Percentiles rank a stretch among this genome's conserved stretches.
Evolutionary conservation across 2,329 filamentous ascomycete species (phyloP).

Genomic region (Fusarium sp.): DNA sequence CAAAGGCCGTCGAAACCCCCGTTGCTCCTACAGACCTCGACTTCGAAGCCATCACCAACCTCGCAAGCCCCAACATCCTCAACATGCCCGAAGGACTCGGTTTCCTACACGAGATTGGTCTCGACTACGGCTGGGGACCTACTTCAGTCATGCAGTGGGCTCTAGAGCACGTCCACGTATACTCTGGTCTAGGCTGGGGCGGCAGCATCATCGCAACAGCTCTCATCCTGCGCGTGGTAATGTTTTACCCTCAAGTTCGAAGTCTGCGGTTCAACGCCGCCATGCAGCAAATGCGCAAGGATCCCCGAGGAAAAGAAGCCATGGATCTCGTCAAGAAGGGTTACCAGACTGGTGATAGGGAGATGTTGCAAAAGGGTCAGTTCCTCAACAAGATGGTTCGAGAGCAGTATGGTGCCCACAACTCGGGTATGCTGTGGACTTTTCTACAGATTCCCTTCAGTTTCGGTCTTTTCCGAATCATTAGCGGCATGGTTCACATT

Average conservation of each 20-base stretch:
- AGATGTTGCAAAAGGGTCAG: constrained; percentile 52
- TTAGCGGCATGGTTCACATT: constrained; percentile 79
- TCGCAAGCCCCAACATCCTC: constrained; percentile 60
- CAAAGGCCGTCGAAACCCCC: constrained; percentile 34
- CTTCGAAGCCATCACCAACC: constrained; percentile 50
- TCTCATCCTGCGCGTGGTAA: constrained; percentile 70
- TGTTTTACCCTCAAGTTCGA: constrained; percentile 71
- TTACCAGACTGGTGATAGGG: constrained; percentile 57
- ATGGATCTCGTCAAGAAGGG: constrained; percentile 64
- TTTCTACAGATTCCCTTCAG: constrained; percentile 73
- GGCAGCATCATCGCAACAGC: constrained; percentile 76
- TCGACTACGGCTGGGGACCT: constrained; percentile 89
- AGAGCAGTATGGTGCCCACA: constrained; percentile 52
- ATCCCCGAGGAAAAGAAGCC: constrained; percentile 64
- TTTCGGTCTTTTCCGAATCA: constrained; percentile 82
- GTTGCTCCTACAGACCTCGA: constrained; percentile 49
- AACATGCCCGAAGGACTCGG: constrained; percentile 81
- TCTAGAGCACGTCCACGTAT: constrained; percentile 87
- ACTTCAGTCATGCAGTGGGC: constrained; percentile 79
- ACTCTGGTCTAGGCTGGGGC: constrained; percentile 84
- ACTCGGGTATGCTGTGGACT: constrained; percentile 52
- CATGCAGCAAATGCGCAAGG: constrained; percentile 67
- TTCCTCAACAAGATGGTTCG: constrained; percentile 53
- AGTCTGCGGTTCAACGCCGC: constrained; percentile 60
- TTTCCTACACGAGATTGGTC: constrained; percentile 83